Percentiles rank a stretch among this genome's conserved stretches.
Evolutionary conservation across 768 basidiomycete genomes (phyloP).

Genomic region (Termitomyces sp.): DNA sequence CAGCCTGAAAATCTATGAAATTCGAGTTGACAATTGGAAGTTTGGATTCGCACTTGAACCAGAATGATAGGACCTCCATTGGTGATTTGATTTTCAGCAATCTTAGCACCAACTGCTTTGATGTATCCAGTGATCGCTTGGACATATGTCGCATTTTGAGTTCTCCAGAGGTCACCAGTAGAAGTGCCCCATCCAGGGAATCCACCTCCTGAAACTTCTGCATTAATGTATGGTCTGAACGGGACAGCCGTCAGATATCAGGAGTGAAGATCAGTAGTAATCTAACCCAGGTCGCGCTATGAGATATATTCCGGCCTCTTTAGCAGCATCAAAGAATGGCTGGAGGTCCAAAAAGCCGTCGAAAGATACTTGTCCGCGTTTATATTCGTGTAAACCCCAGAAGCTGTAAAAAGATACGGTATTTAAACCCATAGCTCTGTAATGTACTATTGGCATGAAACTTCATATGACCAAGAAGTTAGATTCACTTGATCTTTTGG

Average conservation of each 20-base stretch:
- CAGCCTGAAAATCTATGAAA: constrained; percentile 26
- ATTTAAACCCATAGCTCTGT: constrained; percentile 36
- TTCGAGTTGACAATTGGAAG: no score
- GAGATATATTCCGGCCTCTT: constrained; percentile 48
- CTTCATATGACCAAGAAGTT: not conserved
- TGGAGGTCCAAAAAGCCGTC: constrained; percentile 50
- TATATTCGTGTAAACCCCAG: constrained; percentile 40
- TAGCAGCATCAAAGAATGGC: constrained; percentile 49
- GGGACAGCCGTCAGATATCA: not conserved
- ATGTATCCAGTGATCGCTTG: constrained; percentile 48
- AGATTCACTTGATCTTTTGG: constrained; percentile 36
- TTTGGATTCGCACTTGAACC: constrained; percentile 22
- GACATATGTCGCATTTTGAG: constrained; percentile 32
- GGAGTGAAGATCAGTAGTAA: not conserved
- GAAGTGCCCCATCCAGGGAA: constrained; percentile 54
- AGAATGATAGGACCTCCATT: constrained; percentile 52
- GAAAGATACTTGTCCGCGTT: constrained; percentile 44
- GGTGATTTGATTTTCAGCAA: constrained; percentile 51
- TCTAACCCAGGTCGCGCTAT: constrained; percentile 45
- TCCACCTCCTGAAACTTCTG: constrained; percentile 45
- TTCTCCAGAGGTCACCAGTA: constrained; percentile 41
- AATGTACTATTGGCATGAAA: not conserved
- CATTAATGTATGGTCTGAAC: constrained; percentile 38
- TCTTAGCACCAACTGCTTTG: constrained; percentile 34
- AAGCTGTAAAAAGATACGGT: constrained; percentile 38